Evolutionary conservation across 371 early-diverging fungal species (phyloP).

Genomic region (Mucor saturninus): DNA sequence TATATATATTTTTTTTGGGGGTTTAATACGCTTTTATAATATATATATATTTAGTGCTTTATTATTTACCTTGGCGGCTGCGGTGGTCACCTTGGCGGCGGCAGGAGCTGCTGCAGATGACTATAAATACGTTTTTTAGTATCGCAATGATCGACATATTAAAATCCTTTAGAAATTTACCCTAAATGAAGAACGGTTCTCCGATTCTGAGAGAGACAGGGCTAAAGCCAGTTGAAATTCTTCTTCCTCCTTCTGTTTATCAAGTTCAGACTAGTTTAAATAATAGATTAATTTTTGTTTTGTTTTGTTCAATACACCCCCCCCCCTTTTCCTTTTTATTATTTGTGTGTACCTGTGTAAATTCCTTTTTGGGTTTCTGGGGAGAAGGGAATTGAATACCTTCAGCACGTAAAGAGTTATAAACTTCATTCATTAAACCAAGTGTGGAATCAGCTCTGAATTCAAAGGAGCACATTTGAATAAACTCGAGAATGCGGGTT

Average conservation of each 20-base stretch:
- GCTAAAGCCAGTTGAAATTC: slow-evolving; percentile 92
- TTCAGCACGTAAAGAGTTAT: slow-evolving; percentile 66
- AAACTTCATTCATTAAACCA: slow-evolving; percentile 88
- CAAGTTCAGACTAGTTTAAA: slow-evolving; percentile 57
- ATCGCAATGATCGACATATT: too few species aligned
- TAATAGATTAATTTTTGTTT: not conserved
- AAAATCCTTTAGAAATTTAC: slow-evolving; percentile 27
- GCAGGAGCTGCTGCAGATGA: slow-evolving; percentile 28
- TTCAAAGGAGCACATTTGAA: slow-evolving; percentile 90
- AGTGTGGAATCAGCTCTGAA: slow-evolving; percentile 82
- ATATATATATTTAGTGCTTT: not conserved
- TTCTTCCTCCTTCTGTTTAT: slow-evolving; percentile 88
- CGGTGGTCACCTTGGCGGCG: slow-evolving; percentile 9
- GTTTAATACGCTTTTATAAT: too few species aligned
- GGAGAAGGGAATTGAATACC: slow-evolving; percentile 81
- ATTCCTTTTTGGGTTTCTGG: slow-evolving; percentile 80
- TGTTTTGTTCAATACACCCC: not conserved
- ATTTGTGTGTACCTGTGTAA: slow-evolving; percentile 51
- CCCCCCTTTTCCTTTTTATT: not conserved
- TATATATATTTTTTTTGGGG: too few species aligned
- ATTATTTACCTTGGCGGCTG: slow-evolving; percentile 19
- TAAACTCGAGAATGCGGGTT: slow-evolving; percentile 79
- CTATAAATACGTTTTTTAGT: slow-evolving; percentile 24
- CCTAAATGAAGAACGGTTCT: slow-evolving; percentile 54
- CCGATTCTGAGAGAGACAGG: slow-evolving; percentile 80